Evolutionary conservation across 148 eudicot genomes (phyloP).

Genomic region (Cornus florida): DNA sequence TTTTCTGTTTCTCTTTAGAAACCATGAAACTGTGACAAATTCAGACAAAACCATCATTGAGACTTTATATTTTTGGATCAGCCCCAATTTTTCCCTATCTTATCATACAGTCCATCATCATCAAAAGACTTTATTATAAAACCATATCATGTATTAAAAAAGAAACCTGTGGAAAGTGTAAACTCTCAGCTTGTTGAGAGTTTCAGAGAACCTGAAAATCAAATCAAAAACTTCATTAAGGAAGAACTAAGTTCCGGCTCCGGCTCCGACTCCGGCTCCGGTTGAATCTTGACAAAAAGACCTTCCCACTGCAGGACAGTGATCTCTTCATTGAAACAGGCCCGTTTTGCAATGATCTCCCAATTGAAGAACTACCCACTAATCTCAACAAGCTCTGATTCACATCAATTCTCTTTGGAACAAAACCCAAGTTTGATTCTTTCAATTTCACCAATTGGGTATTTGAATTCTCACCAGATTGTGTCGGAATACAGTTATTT

Average conservation of each 20-base stretch:
- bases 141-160: not conserved
- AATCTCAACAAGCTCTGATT: slow-evolving; percentile 9
- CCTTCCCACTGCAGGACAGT: slow-evolving; percentile 51
- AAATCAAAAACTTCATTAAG: slow-evolving; percentile 7
- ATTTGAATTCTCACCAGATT: slow-evolving; percentile 5
- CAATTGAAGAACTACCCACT: slow-evolving; percentile 19
- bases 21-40: not conserved
- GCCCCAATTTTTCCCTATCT: slow-evolving; percentile 1
- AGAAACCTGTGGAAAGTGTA: not conserved
- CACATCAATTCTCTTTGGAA: slow-evolving; percentile 1
- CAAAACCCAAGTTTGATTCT: not conserved
- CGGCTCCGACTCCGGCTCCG: not conserved
- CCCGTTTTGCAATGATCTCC: slow-evolving; percentile 25
- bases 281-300: slow-evolving; percentile 30
- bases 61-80: slow-evolving; percentile 19
- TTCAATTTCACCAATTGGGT: slow-evolving; percentile 7
- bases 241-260: slow-evolving; percentile 10
- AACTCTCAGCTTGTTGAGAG: slow-evolving; percentile 20
- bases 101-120: not conserved
- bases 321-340: slow-evolving; percentile 47
- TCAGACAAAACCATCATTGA: not conserved
- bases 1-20: slow-evolving; percentile 10
- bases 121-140: not conserved
- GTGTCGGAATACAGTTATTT: slow-evolving; percentile 2
- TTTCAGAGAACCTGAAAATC: slow-evolving; percentile 5